Base-by-base conservation (phyloP, 495 filamentous ascomycete genomes). In the Neurospora africana region DNA sequence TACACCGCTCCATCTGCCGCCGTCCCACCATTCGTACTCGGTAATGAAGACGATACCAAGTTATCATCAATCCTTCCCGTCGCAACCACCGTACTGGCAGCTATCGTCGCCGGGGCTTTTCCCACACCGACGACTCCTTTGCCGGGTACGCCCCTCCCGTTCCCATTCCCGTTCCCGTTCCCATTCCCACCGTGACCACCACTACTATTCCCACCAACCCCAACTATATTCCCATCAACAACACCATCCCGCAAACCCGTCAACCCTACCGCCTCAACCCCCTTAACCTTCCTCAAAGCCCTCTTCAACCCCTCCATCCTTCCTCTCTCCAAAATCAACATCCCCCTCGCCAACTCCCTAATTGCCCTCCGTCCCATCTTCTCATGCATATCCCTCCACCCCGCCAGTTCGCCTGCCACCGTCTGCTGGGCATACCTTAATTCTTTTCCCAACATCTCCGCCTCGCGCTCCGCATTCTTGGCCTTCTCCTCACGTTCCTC, bases 401-500 rank as follows among this genome's bases (percentile, higher is more conserved):
- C 94, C 1, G 95, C 95, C 72, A 99, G 78, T 79, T 99, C 96
- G 9, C 89, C 85, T 15, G 96, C 95, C 7, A 98, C 94, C 11
- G 94, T 92, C 79, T 94, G 92, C 81, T 97, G 94, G 69, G 94
- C 97, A 78, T 96, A 98, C 40, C 92, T 83, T 23, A 99, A 80
- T 77, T 99, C 96, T 68, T 87, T 87, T 0, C 90, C 89, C 21
- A 97, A 78, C 33, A 83, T 84, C 40, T 88, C 84, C 10, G 91
- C 82, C 75, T 97, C 92, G 21, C 83, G 79, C 73, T 90, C 86
- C 17, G 85, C 86, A 33, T 88, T 86, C 65, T 85, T 84, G 35
- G 91, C 91, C 76, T 91, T 93, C 69, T 92, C 88, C 76, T 91
- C 89, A 38, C 91, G 89, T 39, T 97, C 94, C 53, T 92, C 89